phyloP scores from a whole-genome alignment of 768 basidiomycete genomes.

The Daedaleopsis sinensis region DNA sequence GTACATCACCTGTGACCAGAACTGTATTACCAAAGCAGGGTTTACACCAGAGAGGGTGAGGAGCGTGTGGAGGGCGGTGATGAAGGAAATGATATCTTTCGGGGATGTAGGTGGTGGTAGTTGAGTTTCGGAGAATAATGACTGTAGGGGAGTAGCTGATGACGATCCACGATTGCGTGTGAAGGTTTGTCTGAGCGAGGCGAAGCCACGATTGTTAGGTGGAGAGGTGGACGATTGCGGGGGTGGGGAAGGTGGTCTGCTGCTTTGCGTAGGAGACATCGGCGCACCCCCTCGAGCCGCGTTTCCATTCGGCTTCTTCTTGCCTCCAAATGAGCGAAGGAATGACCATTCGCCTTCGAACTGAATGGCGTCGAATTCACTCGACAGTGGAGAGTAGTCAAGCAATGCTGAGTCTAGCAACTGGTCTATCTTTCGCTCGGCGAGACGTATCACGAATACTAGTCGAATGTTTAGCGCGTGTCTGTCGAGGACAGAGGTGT shows the following conservation, averaged over 20 bases:
- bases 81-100: conserved; percentile 69
- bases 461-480: neutral
- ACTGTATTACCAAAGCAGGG: conserved; percentile 82
- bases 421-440: conserved; percentile 86
- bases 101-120: conserved; percentile 41
- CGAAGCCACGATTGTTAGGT: conserved; percentile 51
- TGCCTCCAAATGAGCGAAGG: conserved; percentile 73
- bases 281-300: conserved; percentile 39
- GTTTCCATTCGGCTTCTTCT: conserved; percentile 42
- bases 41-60: conserved; percentile 88
- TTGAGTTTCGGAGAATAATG: conserved; percentile 43
- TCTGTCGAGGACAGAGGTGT: conserved; percentile 4
- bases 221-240: conserved; percentile 47
- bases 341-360: conserved; percentile 98
- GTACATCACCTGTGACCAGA: conserved; percentile 98
- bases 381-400: conserved; percentile 78
- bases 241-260: conserved; percentile 56
- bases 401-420: conserved; percentile 82
- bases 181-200: conserved; percentile 70
- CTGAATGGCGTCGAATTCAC: conserved; percentile 79
- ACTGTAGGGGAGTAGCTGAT: conserved; percentile 48
- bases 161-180: conserved; percentile 51
- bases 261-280: conserved; percentile 50
- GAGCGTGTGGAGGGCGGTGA: conserved; percentile 84
- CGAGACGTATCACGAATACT: conserved; percentile 96